Base-by-base conservation (phyloP, 768 basidiomycete genomes). In the Mycena sanguinolenta region DNA sequence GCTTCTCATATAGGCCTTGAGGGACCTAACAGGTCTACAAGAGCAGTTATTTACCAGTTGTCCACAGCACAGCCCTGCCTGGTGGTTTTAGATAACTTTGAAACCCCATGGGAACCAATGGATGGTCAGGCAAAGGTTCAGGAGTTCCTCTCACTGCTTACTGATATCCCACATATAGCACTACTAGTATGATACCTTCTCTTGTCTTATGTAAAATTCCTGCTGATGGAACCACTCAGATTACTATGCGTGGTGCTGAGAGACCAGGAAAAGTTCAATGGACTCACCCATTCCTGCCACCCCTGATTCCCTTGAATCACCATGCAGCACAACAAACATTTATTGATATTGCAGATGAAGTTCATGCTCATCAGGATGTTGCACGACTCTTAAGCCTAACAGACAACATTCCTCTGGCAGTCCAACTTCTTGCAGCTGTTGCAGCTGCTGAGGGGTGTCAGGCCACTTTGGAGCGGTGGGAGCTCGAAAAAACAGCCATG, bases 221-320 rank as follows among this genome's bases (percentile, higher is more conserved):
- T 19, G 14, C 5, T 21, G 32, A 1, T 42, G 23, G n/a, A n/a
- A n/a, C n/a, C n/a, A 9, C 30, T 21, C 21, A 67, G 66, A 27
- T 67, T 14, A 67, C 66, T 4, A 67, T 67, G 66, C 66, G 58
- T 8, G 57, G 50, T 39, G 5, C 21, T 21, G 12, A 52, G 58
- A 58, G 59, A 32, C 13, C 65, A n/a, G n/a, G n/a, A n/a, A n/a
- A n/a, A n/a, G n/a, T n/a, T n/a, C n/a, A n/a, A n/a, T n/a, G n/a
- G n/a, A 53, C 3, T 21, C 42, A 17, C 19, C 66, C 66, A 4
- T 67, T 67, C 58, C 34, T 67, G 1, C 30, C n/a, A 9, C 57
- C 66, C 3, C 25, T 67, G 19, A 39, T 27, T 4, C 66, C 66
- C 16, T 23, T 68, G 36, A 1, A 4, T 38, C 52, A 2, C 14